A percentile compares a stretch with the other conserved stretches of the same genome.
Evolutionary conservation across 2,329 filamentous ascomycete species (phyloP).

Genomic region (Colletotrichum chlorophyti): DNA sequence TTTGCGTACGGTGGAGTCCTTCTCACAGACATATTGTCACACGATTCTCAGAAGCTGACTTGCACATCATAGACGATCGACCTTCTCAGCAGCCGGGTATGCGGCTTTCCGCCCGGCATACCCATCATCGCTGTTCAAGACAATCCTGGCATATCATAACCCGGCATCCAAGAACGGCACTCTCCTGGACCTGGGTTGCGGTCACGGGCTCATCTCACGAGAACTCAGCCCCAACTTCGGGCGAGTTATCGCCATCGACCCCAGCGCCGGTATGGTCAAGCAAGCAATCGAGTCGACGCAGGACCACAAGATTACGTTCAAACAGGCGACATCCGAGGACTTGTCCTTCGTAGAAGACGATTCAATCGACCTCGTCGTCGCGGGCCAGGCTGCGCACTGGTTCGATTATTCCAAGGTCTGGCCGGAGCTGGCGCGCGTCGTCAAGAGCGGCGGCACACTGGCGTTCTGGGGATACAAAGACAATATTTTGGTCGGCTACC

Average conservation of each 20-base stretch:
- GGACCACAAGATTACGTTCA: constrained; percentile 54
- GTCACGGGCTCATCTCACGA: constrained; percentile 64
- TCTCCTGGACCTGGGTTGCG: constrained; percentile 67
- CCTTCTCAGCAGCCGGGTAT: constrained; percentile 64
- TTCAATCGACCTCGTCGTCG: constrained; percentile 58
- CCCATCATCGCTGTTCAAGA: constrained; percentile 59
- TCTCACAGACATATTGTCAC: too few species aligned
- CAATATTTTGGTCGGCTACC: constrained; percentile 62
- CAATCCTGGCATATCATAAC: constrained; percentile 60
- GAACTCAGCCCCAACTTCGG: constrained; percentile 60
- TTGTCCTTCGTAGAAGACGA: constrained; percentile 55
- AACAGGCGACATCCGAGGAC: constrained; percentile 59
- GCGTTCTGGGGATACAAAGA: constrained; percentile 74
- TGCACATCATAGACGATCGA: constrained; percentile 52
- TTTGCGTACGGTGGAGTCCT: constrained; percentile 49
- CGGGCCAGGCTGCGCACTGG: constrained; percentile 70
- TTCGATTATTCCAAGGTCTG: constrained; percentile 65
- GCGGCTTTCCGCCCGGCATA: constrained; percentile 67
- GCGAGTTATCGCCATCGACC: constrained; percentile 60
- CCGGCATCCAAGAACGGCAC: constrained; percentile 37
- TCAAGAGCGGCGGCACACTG: constrained; percentile 63
- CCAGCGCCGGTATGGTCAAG: constrained; percentile 62
- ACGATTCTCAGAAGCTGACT: not conserved
- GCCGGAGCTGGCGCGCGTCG: constrained; percentile 59
- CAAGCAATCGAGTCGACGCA: constrained; percentile 52